Evolutionary conservation across 1,284 basidiomycete genomes (phyloP), one percentile per base, ranked within the genome.

Genomic region (Malassezia sympodialis): DNA sequence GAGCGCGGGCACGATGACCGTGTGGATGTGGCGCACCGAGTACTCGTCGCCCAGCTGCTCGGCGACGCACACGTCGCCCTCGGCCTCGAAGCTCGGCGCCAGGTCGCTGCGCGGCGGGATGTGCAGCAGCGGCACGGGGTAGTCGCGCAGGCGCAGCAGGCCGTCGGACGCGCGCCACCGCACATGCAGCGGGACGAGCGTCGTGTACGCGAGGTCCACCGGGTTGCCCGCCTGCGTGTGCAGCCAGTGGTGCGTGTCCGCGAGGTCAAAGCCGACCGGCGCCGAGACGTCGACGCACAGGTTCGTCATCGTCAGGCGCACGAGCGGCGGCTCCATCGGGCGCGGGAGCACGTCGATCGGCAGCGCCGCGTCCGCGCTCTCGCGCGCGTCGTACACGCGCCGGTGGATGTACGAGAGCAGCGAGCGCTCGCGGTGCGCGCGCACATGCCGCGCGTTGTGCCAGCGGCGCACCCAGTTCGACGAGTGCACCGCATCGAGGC

Each of bases 111-210:
- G 66, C 0, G 72, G 67, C 0, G 77, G 78, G 4, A 81, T 69
- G 41, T 78, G 75, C 10, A 81, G 61, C n/a, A 81, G 65, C 0
- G 80, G 79, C 15, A 81, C 67, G 0, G 80, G 80, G 56, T 81
- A 82, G 76, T 96, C 90, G 39, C 93, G 84, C 19, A 93, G 79
- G 3, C 81, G 80, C 40, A 85, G 76, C 44, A 80, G 79, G 32
- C 84, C 76, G 24, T 83, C 81, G 2, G 80, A 79, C 59, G 89
- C 79, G 10, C 82, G 79, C 77, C 88, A 83, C 24, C 81, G 79
- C 32, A 96, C 75, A 67, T 90, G 84, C 65, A 96, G 76, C 1
- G 93, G 91, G 4, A 96, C 76, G 56, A 96, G 79, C 27, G 96
- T 79, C 11, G 87, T 85, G 73, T 85, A 96, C 60, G 82, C 69